Base-by-base conservation (phyloP, 2,329 filamentous ascomycete genomes). In the Fusarium sp. region DNA sequence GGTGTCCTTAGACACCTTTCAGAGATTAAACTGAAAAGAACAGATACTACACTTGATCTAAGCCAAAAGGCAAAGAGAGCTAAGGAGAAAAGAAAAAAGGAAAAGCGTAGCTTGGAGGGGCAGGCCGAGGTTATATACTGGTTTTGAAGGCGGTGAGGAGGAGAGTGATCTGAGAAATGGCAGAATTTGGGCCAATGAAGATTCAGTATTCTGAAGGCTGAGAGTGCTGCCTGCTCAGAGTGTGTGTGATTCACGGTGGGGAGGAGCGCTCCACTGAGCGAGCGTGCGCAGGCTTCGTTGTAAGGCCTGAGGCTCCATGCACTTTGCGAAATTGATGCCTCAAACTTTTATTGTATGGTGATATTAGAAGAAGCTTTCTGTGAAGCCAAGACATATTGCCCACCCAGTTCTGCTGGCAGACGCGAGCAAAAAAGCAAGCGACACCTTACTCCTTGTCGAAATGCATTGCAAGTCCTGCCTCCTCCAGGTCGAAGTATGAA, bases 11-110 rank as follows among this genome's bases (percentile, higher is more conserved):
- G 90, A 87, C 86, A 86, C 87, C 88, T 94, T 93, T 92, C 92
- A 95, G 92, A 92, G 91, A 94, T 95, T 94, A 95, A 94, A 94
- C 92, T 95, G 91, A 93, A 93, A 94, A 95, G 92, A 95, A 95
- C 92, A 93, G 91, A 93, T 94, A 94, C 92, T 94, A 93, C 91
- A 94, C 91, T 93, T 94, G 92, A 94, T 94, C 92, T 93, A 92
- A 93, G 89, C 90, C 87, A 89, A 87, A 86, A 85, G 85, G 81
- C 81, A 83, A 83, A 82, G 81, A 82, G 81, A 83, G 81, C 81
- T 83, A 78, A 80, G 72, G 80, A 80, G 67, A 74, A 81, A 80
- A 75, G 76, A 62, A 75, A 59, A 79, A 71, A 20, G 66, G 70
- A 67, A 70, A 75, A 35, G 38, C 49, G 17, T 56, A 74, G 70